Evolutionary conservation across 768 basidiomycete genomes (phyloP), one percentile per base, ranked within the genome.

Genomic region (Lactarius evosmus): DNA sequence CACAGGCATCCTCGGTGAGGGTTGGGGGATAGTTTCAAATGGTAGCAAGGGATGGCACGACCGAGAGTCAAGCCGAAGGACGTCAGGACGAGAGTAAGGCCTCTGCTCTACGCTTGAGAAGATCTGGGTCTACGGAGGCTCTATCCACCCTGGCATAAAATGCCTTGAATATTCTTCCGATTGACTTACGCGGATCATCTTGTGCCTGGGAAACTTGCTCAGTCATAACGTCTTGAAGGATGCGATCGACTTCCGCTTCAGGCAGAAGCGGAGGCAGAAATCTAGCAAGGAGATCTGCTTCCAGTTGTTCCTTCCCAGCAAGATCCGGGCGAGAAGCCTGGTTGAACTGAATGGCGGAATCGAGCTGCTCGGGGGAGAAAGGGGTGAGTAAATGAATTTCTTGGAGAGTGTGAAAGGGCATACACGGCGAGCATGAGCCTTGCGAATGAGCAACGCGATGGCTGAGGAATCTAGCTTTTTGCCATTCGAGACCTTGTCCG

Each of bases 81-180:
- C 17, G 34, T 63, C 51, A 63, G 27, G 50, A 9, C 7, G 72
- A 61, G 60, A 82, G 69, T 55, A 84, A 68, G 25, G 67, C 74
- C 38, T 80, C 76, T 9, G 81, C 78, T 66, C 83, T 80, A 58
- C 75, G 71, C 68, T 82, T 87, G 17, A 90, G 85, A 46, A 85
- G 70, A 49, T 79, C 76, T 4, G 83, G 68, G 67, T 87, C 83
- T 7, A 89, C 87, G 14, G 72, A 72, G 3, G 82, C 80, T 69
- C 80, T 84, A 72, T 90, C 85, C 4, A 89, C 79, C 64, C 76
- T 75, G 16, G 78, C 72, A 72, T 87, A 90, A 71, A 91, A 90
- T 12, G 75, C 74, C 72, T 86, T 88, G 73, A 87, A 80, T 63
- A 89, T 74, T 50, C 73, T 69, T 38, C 85, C 85, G 11, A 81